Evolutionary conservation across 176 grass and related monocot genomes (phyloP).

Genomic region (Carex littledalei): DNA sequence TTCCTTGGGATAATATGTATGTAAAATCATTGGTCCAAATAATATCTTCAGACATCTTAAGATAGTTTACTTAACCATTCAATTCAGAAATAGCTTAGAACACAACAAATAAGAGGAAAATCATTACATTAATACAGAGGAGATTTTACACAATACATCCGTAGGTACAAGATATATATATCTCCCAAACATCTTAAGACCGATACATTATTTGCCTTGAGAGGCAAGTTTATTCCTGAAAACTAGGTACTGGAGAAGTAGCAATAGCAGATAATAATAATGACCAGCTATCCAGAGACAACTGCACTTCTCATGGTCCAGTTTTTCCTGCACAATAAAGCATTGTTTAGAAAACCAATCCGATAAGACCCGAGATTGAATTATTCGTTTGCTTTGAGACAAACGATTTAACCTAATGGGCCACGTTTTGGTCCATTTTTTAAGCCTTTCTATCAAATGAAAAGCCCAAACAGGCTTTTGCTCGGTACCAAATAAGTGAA

Average conservation of each 20-base stretch:
- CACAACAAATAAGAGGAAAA: neutral
- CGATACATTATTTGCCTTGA: neutral
- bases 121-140: conserved; percentile 7
- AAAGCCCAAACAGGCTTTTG: neutral
- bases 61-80: neutral
- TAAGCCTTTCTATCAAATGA: neutral
- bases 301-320: neutral
- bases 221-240: neutral
- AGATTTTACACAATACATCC: neutral
- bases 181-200: neutral
- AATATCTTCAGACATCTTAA: too few species aligned
- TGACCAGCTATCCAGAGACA: neutral
- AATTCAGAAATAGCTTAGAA: neutral
- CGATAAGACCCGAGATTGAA: neutral
- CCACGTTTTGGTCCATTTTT: neutral
- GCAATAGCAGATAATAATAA: conserved; percentile 12
- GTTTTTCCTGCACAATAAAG: neutral
- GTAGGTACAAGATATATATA: conserved; percentile 2
- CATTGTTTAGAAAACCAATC: neutral
- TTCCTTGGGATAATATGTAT: too few species aligned
- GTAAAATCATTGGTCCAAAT: too few species aligned
- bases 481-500: neutral
- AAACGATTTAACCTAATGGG: neutral
- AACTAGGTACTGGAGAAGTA: neutral
- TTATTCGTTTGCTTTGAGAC: neutral